phyloP scores from a whole-genome alignment of 768 basidiomycete genomes.

The Steccherinum ochraceum region DNA sequence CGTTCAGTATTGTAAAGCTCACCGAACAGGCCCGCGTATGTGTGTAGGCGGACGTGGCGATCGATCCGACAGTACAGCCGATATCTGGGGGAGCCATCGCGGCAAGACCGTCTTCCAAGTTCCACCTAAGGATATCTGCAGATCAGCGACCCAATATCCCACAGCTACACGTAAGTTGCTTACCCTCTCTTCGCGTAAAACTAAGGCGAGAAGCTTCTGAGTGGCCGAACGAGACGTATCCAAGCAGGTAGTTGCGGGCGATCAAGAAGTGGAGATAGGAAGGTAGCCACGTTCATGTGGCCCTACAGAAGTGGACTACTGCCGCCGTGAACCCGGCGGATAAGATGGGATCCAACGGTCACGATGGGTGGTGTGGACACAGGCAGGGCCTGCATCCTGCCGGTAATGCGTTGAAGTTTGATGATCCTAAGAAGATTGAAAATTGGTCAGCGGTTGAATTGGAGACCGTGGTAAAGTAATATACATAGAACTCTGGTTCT shows the following conservation, averaged over 20 bases:
- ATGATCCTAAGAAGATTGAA: background rate
- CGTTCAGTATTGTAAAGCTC: background rate
- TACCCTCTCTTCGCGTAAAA: background rate
- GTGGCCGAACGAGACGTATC: background rate
- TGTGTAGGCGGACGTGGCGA: background rate
- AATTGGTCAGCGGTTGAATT: background rate
- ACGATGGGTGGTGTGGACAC: background rate
- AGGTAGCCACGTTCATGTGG: background rate
- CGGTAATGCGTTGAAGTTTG: background rate
- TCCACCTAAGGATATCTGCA: background rate
- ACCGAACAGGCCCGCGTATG: background rate
- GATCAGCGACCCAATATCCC: background rate
- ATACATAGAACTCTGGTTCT: background rate
- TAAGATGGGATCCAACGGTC: background rate
- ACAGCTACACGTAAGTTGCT: background rate
- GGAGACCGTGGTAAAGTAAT: background rate
- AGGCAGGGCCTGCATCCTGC: background rate
- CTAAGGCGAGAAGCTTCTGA: background rate
- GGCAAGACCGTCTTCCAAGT: background rate
- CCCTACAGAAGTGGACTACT: background rate
- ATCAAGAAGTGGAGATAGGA: background rate
- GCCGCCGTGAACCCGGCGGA: background rate
- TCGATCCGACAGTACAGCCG: background rate
- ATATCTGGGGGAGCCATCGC: background rate
- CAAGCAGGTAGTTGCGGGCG: background rate